A percentile compares a stretch with the other conserved stretches of the same genome.
Conservation (phyloP, 768 basidiomycete genomes). For the Leucosporidium scottii region DNA sequence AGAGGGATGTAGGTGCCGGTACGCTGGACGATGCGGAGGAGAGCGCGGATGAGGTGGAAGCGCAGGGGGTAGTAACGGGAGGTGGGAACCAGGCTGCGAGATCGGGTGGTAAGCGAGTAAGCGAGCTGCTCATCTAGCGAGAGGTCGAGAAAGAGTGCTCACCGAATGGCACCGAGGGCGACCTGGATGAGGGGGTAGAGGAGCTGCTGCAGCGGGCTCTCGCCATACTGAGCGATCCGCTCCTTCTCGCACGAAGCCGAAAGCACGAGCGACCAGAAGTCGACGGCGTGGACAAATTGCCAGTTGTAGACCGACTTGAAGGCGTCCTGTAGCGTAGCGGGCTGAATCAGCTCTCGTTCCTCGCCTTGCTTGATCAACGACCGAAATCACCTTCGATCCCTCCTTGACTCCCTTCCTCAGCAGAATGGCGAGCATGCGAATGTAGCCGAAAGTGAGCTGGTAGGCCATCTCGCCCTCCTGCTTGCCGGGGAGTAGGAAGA, state of each 20-base stretch:
- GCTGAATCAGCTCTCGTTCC: slow-evolving; percentile 13
- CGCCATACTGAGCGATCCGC: slow-evolving; percentile 51
- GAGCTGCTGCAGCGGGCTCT: slow-evolving; percentile 74
- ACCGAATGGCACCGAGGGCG: slow-evolving; percentile 86
- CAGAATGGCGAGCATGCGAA: slow-evolving; percentile 88
- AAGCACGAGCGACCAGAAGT: slow-evolving; percentile 91
- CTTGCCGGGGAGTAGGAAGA: slow-evolving; percentile 71
- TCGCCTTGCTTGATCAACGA: slow-evolving; percentile 33
- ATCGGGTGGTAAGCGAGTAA: neutral
- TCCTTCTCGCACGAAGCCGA: slow-evolving; percentile 67
- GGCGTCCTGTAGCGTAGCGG: slow-evolving; percentile 55
- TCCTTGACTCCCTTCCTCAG: slow-evolving; percentile 84
- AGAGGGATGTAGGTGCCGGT: slow-evolving; percentile 82
- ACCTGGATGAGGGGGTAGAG: slow-evolving; percentile 96
- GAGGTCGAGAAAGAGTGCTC: slow-evolving; percentile 39
- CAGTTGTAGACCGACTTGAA: slow-evolving; percentile 96
- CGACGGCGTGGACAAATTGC: slow-evolving; percentile 92
- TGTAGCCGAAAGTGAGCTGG: slow-evolving; percentile 92
- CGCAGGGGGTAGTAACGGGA: slow-evolving; percentile 91
- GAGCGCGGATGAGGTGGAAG: slow-evolving; percentile 80
- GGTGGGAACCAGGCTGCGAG: slow-evolving; percentile 71
- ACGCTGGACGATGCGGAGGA: slow-evolving; percentile 74
- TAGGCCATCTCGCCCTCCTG: slow-evolving; percentile 51
- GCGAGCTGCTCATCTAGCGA: neutral
- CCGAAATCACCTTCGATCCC: slow-evolving; percentile 60